Percentiles rank a stretch among this genome's conserved stretches.
Evolutionary conservation across 192 early-diverging fungal genomes (phyloP).

Genomic region (Linnemannia schmuckeri): DNA sequence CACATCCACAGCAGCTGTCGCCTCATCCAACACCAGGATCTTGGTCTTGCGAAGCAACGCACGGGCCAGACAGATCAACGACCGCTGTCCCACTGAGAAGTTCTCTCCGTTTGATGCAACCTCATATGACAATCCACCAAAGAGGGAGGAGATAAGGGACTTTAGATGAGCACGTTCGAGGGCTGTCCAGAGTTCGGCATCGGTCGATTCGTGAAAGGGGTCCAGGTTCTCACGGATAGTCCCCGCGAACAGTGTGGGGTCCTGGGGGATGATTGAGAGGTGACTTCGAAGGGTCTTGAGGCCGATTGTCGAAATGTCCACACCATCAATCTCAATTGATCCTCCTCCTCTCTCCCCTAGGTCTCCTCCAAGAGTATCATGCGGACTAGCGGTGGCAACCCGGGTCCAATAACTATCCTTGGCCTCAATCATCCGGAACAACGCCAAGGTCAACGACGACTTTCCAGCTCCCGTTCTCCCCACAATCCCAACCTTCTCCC

Average conservation of each 20-base stretch:
- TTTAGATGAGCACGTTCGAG: conserved; percentile 78
- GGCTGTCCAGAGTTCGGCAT: conserved; percentile 75
- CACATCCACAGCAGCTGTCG: conserved; percentile 78
- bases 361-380: neutral
- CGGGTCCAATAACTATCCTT: conserved; percentile 43
- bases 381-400: neutral
- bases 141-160: conserved; percentile 68
- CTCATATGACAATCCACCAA: conserved; percentile 73
- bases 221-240: conserved; percentile 69
- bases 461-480: conserved; percentile 63
- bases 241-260: conserved; percentile 77
- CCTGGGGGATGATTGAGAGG: conserved; percentile 87
- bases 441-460: conserved; percentile 62
- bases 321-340: conserved; percentile 69
- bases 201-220: conserved; percentile 60
- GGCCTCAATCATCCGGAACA: conserved; percentile 65
- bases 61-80: conserved; percentile 78
- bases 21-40: conserved; percentile 60
- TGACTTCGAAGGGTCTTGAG: conserved; percentile 65
- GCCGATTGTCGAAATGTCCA: conserved; percentile 65
- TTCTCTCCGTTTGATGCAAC: conserved; percentile 86
- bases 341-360: conserved; percentile 47
- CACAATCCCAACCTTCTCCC: conserved; percentile 54
- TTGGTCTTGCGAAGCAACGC: conserved; percentile 76
- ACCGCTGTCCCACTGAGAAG: conserved; percentile 86